phyloP scores from a whole-genome alignment of 805 yeast genomes.

The Candida rishiriensis region DNA sequence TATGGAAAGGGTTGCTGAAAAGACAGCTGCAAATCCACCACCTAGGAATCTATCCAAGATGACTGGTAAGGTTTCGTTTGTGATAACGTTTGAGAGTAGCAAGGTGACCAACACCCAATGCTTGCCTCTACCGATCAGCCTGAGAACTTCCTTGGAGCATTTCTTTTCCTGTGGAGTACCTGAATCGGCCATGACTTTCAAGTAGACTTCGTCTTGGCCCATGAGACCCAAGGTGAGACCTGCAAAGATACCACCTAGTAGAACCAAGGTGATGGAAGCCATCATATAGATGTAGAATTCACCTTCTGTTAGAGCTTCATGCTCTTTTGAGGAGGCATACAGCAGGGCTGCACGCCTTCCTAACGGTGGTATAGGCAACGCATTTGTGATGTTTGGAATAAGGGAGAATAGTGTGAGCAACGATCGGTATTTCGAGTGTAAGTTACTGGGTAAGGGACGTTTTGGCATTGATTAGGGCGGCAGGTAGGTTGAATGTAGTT shows the following conservation, averaged over 20 bases:
- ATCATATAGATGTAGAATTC: constrained; percentile 44
- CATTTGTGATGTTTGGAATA: constrained; percentile 21
- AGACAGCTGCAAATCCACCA: constrained; percentile 97
- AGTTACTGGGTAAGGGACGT: neutral
- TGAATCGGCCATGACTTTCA: constrained; percentile 84
- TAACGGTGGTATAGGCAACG: constrained; percentile 21
- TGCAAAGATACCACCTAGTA: constrained; percentile 87
- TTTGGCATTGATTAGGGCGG: neutral
- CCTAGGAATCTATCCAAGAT: constrained; percentile 90
- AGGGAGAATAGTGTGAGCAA: constrained; percentile 18
- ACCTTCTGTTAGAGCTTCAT: constrained; percentile 22
- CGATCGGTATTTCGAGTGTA: constrained; percentile 6
- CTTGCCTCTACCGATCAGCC: constrained; percentile 74
- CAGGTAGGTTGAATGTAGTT: too few species aligned
- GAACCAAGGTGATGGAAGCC: constrained; percentile 56
- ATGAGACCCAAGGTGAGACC: constrained; percentile 91
- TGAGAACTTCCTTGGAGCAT: constrained; percentile 67
- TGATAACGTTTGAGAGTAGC: constrained; percentile 79
- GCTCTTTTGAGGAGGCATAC: constrained; percentile 5
- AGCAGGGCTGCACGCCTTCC: constrained; percentile 7
- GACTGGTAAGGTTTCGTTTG: constrained; percentile 92
- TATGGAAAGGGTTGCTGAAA: constrained; percentile 86
- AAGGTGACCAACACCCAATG: constrained; percentile 96
- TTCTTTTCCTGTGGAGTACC: constrained; percentile 70
- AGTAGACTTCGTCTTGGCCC: constrained; percentile 97